These are phyloP conservation scores for Lactarius deliciosus DNA, from an alignment of 768 basidiomycete genomes.

Conservation along the genomic window DNA sequence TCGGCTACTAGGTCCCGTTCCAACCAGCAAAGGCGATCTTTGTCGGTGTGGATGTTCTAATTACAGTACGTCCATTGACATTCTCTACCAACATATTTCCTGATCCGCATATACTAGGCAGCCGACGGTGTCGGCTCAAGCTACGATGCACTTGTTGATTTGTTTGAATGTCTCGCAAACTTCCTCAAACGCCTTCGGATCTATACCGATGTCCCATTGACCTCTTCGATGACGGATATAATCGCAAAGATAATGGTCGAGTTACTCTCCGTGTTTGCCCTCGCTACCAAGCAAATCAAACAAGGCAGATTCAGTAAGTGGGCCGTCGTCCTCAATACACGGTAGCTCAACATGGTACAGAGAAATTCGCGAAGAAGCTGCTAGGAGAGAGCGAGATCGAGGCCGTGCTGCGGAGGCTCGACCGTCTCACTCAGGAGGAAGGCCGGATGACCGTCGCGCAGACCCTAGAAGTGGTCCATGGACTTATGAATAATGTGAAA, in stretches of 20 bases:
- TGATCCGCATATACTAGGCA: background rate
- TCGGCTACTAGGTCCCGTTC: background rate
- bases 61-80: background rate
- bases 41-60: slow-evolving; percentile 3
- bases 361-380: slow-evolving; percentile 7
- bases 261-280: background rate
- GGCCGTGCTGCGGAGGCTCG: background rate
- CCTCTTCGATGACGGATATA: background rate
- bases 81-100: background rate
- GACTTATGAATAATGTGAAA: slow-evolving; percentile 3
- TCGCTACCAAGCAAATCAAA: slow-evolving; percentile 12
- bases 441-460: background rate
- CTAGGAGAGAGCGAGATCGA: slow-evolving; percentile 15
- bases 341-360: background rate
- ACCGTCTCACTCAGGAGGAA: slow-evolving; percentile 12
- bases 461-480: slow-evolving; percentile 6
- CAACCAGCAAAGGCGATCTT: background rate
- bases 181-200: slow-evolving; percentile 12
- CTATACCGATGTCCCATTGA: background rate
- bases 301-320: slow-evolving; percentile 13
- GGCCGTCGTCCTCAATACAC: no score
- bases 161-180: slow-evolving; percentile 8
- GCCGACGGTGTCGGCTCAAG: background rate
- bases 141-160: slow-evolving; percentile 1
- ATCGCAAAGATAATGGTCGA: slow-evolving; percentile 5